phyloP scores from a whole-genome alignment of 257 asterid species.

The Leptodermis oblonga region DNA sequence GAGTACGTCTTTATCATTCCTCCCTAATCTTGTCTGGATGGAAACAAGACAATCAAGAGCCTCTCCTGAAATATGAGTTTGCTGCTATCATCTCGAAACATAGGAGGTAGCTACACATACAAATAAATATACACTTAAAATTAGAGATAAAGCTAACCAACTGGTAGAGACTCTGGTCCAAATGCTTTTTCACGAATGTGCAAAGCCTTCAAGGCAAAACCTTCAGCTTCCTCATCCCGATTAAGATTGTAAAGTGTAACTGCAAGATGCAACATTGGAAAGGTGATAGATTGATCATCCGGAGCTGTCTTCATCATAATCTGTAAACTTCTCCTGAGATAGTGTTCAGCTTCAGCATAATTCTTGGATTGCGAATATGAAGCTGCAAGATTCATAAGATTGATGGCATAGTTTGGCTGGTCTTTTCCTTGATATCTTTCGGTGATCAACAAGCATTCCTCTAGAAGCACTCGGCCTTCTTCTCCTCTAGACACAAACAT shows the following conservation, averaged over 20 bases:
- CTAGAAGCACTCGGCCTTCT: constrained; percentile 75
- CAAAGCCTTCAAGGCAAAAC: constrained; percentile 59
- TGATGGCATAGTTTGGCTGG: constrained; percentile 68
- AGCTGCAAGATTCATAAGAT: constrained; percentile 79
- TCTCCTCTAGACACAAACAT: constrained; percentile 41
- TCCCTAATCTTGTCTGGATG: constrained; percentile 56
- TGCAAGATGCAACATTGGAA: constrained; percentile 84
- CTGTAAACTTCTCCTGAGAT: constrained; percentile 64
- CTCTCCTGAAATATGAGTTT: constrained; percentile 55
- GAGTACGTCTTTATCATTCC: constrained; percentile 51
- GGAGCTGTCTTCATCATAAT: constrained; percentile 56
- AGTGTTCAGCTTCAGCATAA: constrained; percentile 82
- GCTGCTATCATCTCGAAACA: neutral
- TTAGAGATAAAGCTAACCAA: constrained; percentile 49
- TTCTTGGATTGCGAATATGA: constrained; percentile 80
- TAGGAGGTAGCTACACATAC: neutral
- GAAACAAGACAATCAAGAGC: constrained; percentile 94
- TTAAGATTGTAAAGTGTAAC: constrained; percentile 61
- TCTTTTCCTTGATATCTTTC: constrained; percentile 69
- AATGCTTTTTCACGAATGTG: constrained; percentile 68
- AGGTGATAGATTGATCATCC: constrained; percentile 77
- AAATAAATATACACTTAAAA: neutral
- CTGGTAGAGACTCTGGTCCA: constrained; percentile 80
- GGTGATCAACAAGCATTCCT: constrained; percentile 58
- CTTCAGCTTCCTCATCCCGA: constrained; percentile 83